Percentiles rank a stretch among this genome's conserved stretches.
Conservation (phyloP, 495 filamentous ascomycete genomes). For the Xylaria longipes region DNA sequence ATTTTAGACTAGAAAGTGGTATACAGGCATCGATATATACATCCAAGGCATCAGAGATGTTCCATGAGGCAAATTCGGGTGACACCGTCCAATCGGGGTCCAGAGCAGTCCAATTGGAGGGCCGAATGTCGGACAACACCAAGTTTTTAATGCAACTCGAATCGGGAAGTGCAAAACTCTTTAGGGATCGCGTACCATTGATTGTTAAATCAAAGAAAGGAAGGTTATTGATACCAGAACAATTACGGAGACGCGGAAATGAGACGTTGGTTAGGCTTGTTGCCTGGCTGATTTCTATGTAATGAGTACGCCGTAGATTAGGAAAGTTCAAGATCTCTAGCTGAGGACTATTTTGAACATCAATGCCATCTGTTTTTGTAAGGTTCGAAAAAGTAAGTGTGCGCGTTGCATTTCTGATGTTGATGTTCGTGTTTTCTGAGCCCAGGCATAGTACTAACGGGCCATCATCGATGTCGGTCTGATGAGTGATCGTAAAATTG, state of each 20-base stretch:
- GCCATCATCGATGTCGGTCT: background rate
- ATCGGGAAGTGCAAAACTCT: background rate
- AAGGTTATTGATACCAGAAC: no score
- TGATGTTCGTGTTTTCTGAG: no score
- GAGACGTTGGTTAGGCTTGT: background rate
- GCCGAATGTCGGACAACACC: no score
- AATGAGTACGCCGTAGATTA: background rate
- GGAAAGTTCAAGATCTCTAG: background rate
- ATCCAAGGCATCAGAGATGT: no score
- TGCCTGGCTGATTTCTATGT: background rate
- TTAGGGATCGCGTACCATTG: background rate
- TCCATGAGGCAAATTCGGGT: no score
- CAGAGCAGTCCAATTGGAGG: no score
- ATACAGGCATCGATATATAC: background rate
- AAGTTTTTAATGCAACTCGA: no score
- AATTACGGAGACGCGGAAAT: no score
- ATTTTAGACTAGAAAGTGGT: background rate
- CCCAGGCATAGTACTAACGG: background rate
- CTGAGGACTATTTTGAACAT: background rate
- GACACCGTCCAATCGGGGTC: no score
- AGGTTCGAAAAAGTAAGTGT: background rate
- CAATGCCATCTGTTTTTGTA: background rate
- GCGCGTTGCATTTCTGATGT: background rate
- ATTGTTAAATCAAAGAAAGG: no score
- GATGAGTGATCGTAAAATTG: background rate